A percentile compares a stretch with the other conserved stretches of the same genome.
These are phyloP conservation scores for Naganishia friedmannii DNA, from an alignment of 768 basidiomycete genomes.

Conservation along the genomic window DNA sequence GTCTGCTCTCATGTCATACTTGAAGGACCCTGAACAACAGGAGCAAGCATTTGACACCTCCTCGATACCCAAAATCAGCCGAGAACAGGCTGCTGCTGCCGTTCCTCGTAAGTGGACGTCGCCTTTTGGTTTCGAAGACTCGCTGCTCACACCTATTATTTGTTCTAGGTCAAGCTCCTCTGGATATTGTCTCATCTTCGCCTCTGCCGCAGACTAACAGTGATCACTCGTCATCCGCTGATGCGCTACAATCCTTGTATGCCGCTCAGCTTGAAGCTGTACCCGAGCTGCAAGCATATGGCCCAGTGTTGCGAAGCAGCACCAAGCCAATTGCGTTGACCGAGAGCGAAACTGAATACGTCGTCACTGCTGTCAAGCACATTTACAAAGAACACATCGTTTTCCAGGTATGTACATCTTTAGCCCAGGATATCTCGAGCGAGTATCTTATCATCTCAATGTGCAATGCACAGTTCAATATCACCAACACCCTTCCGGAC, in stretches of 20 bases:
- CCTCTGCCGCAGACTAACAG: slow-evolving; percentile 60
- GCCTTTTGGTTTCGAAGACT: neutral
- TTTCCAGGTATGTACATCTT: slow-evolving; percentile 70
- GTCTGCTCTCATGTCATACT: slow-evolving; percentile 85
- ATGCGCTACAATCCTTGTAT: slow-evolving; percentile 84
- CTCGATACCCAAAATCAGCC: slow-evolving; percentile 87
- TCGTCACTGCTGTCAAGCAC: slow-evolving; percentile 94
- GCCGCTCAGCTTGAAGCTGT: slow-evolving; percentile 78
- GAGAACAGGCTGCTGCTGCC: slow-evolving; percentile 84
- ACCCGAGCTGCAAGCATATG: slow-evolving; percentile 80
- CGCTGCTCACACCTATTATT: neutral
- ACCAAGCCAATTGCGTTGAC: slow-evolving; percentile 76
- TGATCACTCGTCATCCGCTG: slow-evolving; percentile 67
- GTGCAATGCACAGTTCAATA: slow-evolving; percentile 83
- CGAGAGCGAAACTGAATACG: slow-evolving; percentile 96
- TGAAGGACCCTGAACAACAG: slow-evolving; percentile 72
- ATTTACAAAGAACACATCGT: slow-evolving; percentile 92
- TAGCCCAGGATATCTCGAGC: neutral
- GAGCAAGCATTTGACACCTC: slow-evolving; percentile 77
- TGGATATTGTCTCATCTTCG: slow-evolving; percentile 77
- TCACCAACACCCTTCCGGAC: slow-evolving; percentile 93
- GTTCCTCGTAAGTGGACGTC: slow-evolving; percentile 65
- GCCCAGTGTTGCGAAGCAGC: slow-evolving; percentile 81
- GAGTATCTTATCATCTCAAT: neutral
- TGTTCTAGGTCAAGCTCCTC: slow-evolving; percentile 61